These are phyloP conservation scores for Phellinidium pouzarii DNA, from an alignment of 1,284 basidiomycete species.

Conservation along the genomic window DNA sequence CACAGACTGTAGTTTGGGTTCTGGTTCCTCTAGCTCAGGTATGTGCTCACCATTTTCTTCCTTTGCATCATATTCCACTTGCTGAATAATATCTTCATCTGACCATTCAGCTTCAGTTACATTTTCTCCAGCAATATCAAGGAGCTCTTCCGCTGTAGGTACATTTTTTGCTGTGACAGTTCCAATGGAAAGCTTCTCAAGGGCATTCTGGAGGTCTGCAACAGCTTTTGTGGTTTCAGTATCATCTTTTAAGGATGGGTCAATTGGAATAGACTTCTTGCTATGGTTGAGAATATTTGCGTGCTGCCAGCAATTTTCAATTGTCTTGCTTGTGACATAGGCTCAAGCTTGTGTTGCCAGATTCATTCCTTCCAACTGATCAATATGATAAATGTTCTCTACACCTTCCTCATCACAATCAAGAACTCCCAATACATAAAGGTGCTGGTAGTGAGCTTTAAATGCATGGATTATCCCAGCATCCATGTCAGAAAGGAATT, in stretches of 20 bases:
- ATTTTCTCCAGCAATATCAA: not conserved
- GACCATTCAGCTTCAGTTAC: conserved; percentile 7
- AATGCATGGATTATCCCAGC: conserved; percentile 7
- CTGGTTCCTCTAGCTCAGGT: not conserved
- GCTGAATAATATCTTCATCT: conserved; percentile 2
- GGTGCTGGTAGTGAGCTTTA: conserved; percentile 4
- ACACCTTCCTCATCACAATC: not conserved
- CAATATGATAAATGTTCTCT: conserved; percentile 4
- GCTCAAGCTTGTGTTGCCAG: not conserved
- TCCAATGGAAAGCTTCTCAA: not conserved
- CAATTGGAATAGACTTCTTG: conserved; percentile 23
- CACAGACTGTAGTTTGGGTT: not conserved
- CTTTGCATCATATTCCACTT: not conserved
- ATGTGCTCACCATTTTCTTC: conserved; percentile 9
- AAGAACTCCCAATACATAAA: not conserved
- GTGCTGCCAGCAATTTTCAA: conserved; percentile 15
- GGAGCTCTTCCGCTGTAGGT: not conserved
- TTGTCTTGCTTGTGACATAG: not conserved
- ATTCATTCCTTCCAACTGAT: conserved; percentile 11
- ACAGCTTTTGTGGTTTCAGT: not conserved
- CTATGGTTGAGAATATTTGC: conserved; percentile 1
- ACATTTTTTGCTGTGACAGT: not conserved
- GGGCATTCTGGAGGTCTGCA: not conserved
- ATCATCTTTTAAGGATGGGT: conserved; percentile 13
- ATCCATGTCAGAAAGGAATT: no score